Percentiles rank a stretch among this genome's conserved stretches.
Evolutionary conservation across 352 stramenopile genomes (phyloP).

Genomic region (Pythium plurisporium): DNA sequence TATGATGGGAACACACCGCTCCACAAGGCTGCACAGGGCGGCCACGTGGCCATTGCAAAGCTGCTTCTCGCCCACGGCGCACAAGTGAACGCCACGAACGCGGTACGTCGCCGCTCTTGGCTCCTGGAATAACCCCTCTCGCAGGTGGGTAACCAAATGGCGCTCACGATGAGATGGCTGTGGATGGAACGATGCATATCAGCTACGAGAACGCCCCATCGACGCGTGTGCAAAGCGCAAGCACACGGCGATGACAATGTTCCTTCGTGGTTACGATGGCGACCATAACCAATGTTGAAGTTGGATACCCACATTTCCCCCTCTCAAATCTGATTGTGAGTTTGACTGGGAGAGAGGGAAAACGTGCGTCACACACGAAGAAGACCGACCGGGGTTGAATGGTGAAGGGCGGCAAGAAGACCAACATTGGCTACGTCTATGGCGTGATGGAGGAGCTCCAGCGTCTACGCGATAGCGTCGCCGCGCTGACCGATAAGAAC

Average conservation of each 20-base stretch:
- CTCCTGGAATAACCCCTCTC: background rate
- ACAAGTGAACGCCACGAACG: background rate
- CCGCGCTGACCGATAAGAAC: constrained; percentile 50
- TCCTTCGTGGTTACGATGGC: constrained; percentile 16
- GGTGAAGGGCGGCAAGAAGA: constrained; percentile 21
- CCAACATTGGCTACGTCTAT: constrained; percentile 45
- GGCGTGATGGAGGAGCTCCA: constrained; percentile 62
- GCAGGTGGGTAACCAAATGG: background rate
- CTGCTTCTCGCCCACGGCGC: constrained; percentile 6
- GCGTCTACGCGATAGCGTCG: constrained; percentile 40
- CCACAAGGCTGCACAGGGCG: constrained; percentile 21
- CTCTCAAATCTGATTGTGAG: constrained; percentile 15
- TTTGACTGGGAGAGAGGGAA: constrained; percentile 1
- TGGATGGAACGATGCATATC: too few relatives aligned
- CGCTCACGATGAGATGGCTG: background rate
- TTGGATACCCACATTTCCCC: constrained; percentile 9
- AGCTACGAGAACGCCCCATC: constrained; percentile 9
- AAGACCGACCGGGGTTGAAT: too few relatives aligned
- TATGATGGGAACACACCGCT: constrained; percentile 16
- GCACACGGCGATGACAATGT: constrained; percentile 12
- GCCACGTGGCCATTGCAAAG: background rate
- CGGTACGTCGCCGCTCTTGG: background rate
- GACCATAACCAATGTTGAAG: constrained; percentile 19
- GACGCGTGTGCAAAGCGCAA: constrained; percentile 17
- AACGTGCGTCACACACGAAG: background rate